Conservation (phyloP, 2,329 filamentous ascomycete species). For the Elsinoe arachidis region DNA sequence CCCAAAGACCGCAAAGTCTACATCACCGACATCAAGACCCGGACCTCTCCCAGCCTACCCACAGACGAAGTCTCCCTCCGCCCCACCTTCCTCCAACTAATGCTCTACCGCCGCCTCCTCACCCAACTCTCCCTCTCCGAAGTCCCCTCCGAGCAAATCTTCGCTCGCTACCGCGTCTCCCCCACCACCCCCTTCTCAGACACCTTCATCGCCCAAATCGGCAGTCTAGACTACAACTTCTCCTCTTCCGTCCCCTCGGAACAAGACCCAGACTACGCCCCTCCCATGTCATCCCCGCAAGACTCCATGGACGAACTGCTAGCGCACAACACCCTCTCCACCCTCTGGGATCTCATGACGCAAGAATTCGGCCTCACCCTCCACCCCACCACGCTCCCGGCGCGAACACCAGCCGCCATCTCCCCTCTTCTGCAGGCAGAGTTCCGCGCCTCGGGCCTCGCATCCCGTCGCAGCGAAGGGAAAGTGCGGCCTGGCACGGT, state of each 20-base stretch:
- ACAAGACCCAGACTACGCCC: background rate
- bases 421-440: slow-evolving; percentile 51
- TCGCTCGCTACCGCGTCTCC: slow-evolving; percentile 63
- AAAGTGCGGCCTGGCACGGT: slow-evolving; percentile 25
- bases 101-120: slow-evolving; percentile 83
- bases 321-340: slow-evolving; percentile 49
- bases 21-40: slow-evolving; percentile 82
- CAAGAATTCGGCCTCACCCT: slow-evolving; percentile 44
- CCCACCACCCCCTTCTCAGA: slow-evolving; percentile 63
- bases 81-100: slow-evolving; percentile 76
- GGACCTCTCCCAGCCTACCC: slow-evolving; percentile 56
- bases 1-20: slow-evolving; percentile 46
- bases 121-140: slow-evolving; percentile 62
- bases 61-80: slow-evolving; percentile 56
- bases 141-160: slow-evolving; percentile 60
- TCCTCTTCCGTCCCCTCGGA: slow-evolving; percentile 14
- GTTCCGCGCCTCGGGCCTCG: slow-evolving; percentile 38
- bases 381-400: slow-evolving; percentile 42
- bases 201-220: slow-evolving; percentile 67
- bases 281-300: slow-evolving; percentile 29
- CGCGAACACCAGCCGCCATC: slow-evolving; percentile 23
- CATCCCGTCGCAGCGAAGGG: slow-evolving; percentile 28
- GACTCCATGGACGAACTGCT: slow-evolving; percentile 46
- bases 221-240: slow-evolving; percentile 56
- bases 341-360: slow-evolving; percentile 57